Evolutionary conservation across 805 yeast genomes (phyloP).

Genomic region (Barnettozyma botsteinii): DNA sequence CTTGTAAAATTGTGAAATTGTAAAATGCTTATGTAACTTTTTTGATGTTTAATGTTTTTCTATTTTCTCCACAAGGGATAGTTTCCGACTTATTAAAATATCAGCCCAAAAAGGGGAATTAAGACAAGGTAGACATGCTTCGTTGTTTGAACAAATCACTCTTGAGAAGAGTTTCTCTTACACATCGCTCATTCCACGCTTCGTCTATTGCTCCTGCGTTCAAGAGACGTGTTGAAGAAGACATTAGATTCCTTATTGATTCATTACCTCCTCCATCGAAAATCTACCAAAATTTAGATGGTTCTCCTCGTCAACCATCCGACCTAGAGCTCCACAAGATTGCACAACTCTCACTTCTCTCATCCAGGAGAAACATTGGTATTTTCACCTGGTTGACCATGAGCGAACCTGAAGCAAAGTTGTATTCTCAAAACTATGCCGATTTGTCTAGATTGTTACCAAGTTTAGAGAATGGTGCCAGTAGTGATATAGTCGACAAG

Average conservation of each 20-base stretch:
- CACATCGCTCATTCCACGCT: constrained; percentile 8
- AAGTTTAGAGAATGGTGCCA: constrained; percentile 38
- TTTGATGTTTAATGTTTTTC: too few species aligned
- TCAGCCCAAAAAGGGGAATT: background rate
- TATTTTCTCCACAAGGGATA: background rate
- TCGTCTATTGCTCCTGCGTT: constrained; percentile 14
- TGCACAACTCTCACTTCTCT: constrained; percentile 62
- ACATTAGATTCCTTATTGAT: constrained; percentile 56
- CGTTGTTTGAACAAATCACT: background rate
- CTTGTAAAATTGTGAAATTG: too few species aligned
- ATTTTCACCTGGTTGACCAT: constrained; percentile 40
- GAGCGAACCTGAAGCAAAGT: constrained; percentile 45
- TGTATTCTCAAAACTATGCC: constrained; percentile 55
- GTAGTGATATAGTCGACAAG: constrained; percentile 71
- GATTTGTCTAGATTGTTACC: constrained; percentile 52
- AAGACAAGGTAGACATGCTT: background rate
- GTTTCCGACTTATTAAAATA: background rate
- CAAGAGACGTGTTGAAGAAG: constrained; percentile 49
- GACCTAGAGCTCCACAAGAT: constrained; percentile 68
- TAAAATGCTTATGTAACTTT: too few species aligned
- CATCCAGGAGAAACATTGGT: constrained; percentile 50
- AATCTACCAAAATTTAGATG: constrained; percentile 70
- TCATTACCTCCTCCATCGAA: constrained; percentile 58
- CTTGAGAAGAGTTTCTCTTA: background rate
- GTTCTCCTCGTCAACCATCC: constrained; percentile 61